Evolutionary conservation across 2,329 filamentous ascomycete species (phyloP).

Genomic region (Claviceps lovelessii): DNA sequence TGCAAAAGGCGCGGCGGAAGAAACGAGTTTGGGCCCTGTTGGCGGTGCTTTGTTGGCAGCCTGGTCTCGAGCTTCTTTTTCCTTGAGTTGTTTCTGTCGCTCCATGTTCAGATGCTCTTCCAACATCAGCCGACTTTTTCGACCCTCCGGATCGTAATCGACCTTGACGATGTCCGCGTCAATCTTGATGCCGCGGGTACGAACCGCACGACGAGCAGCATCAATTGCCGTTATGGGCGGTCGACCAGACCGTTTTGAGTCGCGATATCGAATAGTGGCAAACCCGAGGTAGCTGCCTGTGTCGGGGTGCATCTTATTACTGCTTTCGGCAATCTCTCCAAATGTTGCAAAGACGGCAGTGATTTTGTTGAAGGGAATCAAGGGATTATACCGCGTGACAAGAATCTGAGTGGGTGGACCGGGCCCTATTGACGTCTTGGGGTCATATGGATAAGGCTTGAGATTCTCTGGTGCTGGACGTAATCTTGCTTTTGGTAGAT

Average conservation of each 20-base stretch:
- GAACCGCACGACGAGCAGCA: slow-evolving; percentile 68
- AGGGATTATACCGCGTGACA: slow-evolving; percentile 88
- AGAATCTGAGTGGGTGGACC: slow-evolving; percentile 83
- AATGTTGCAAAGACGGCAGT: slow-evolving; percentile 63
- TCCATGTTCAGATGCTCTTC: slow-evolving; percentile 58
- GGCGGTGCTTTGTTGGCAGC: slow-evolving; percentile 20
- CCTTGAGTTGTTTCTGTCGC: slow-evolving; percentile 41
- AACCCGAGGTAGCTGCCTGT: slow-evolving; percentile 91
- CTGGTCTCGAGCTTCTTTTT: slow-evolving; percentile 16
- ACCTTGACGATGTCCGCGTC: slow-evolving; percentile 66
- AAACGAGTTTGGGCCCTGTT: slow-evolving; percentile 22
- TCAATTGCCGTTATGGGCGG: slow-evolving; percentile 52
- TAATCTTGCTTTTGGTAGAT: slow-evolving; percentile 55
- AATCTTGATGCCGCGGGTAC: slow-evolving; percentile 63
- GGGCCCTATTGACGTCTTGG: slow-evolving; percentile 70
- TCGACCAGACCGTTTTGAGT: slow-evolving; percentile 37
- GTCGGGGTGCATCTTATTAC: slow-evolving; percentile 87
- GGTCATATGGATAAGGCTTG: slow-evolving; percentile 68
- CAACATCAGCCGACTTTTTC: slow-evolving; percentile 65
- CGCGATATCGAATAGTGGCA: slow-evolving; percentile 79
- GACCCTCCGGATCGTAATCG: slow-evolving; percentile 78
- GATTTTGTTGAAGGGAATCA: slow-evolving; percentile 67
- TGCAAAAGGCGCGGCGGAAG: slow-evolving; percentile 15
- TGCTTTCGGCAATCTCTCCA: slow-evolving; percentile 78
- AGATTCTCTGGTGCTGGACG: slow-evolving; percentile 65